These are phyloP conservation scores for Ogataea chonburiensis DNA, from an alignment of 805 yeast genomes.

Conservation along the genomic window DNA sequence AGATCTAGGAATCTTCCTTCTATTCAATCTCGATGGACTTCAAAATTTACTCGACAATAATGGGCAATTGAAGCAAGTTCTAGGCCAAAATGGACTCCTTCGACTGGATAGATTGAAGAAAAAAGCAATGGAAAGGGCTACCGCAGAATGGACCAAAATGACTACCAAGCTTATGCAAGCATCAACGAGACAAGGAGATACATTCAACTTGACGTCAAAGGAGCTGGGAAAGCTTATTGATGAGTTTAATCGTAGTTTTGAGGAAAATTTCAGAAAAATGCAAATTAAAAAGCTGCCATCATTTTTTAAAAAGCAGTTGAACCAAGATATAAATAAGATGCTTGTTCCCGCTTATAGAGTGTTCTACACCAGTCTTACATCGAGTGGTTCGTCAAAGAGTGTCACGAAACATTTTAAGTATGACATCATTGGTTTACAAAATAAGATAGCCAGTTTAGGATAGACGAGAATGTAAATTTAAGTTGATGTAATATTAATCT, in stretches of 20 bases:
- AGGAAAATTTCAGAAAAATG: constrained; percentile 66
- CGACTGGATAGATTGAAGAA: constrained; percentile 69
- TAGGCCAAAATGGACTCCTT: constrained; percentile 59
- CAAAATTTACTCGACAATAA: constrained; percentile 68
- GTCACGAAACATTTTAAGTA: constrained; percentile 69
- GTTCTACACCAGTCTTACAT: constrained; percentile 73
- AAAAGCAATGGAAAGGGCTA: constrained; percentile 67
- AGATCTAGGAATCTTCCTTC: constrained; percentile 64
- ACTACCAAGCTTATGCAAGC: constrained; percentile 78
- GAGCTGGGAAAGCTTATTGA: constrained; percentile 63
- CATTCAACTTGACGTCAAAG: constrained; percentile 57
- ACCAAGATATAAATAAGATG: constrained; percentile 74
- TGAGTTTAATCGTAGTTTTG: constrained; percentile 80
- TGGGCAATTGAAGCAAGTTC: constrained; percentile 41
- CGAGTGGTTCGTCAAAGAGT: constrained; percentile 71
- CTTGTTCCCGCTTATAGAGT: constrained; percentile 76
- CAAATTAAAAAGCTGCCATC: constrained; percentile 42
- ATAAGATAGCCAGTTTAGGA: constrained; percentile 32
- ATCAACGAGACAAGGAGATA: constrained; percentile 60
- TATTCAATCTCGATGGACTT: constrained; percentile 70
- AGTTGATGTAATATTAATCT: constrained; percentile 3
- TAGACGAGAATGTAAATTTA: too few species aligned
- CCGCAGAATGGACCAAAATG: constrained; percentile 76
- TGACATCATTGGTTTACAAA: constrained; percentile 42
- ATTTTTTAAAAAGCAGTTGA: constrained; percentile 55